Evolutionary conservation across 768 basidiomycete species (phyloP).

Genomic region (Lactarius psammicola): DNA sequence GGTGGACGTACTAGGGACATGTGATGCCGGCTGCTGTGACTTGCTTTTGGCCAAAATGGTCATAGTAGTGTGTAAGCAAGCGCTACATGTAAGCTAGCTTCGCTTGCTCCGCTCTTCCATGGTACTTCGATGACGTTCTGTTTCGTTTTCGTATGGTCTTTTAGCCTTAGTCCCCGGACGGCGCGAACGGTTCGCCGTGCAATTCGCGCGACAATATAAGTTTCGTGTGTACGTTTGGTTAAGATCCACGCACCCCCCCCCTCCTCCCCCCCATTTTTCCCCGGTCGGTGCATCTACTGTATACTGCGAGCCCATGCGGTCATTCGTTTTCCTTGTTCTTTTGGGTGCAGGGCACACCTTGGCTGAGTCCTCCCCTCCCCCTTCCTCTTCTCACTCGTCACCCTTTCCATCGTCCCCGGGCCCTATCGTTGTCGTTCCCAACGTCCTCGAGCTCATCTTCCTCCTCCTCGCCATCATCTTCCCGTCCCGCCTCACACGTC

Average conservation of each 20-base stretch:
- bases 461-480: neutral
- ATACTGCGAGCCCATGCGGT: neutral
- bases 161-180: neutral
- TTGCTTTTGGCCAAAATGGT: neutral
- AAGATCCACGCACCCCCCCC: neutral
- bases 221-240: neutral
- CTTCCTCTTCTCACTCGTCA: neutral
- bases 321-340: neutral
- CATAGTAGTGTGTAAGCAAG: neutral
- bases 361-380: neutral
- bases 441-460: constrained; percentile 9
- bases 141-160: neutral
- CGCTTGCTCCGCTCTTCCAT: neutral
- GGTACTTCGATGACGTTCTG: neutral
- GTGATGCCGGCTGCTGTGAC: neutral
- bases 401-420: neutral
- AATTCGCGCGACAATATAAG: neutral
- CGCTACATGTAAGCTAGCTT: neutral
- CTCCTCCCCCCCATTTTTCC: neutral
- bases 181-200: neutral
- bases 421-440: neutral
- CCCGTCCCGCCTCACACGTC: neutral
- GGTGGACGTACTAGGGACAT: neutral
- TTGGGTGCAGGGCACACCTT: constrained; percentile 10
- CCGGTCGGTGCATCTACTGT: neutral